These are phyloP conservation scores for Elasticomyces elasticus DNA, from an alignment of 495 filamentous ascomycete species.

Conservation along the genomic window DNA sequence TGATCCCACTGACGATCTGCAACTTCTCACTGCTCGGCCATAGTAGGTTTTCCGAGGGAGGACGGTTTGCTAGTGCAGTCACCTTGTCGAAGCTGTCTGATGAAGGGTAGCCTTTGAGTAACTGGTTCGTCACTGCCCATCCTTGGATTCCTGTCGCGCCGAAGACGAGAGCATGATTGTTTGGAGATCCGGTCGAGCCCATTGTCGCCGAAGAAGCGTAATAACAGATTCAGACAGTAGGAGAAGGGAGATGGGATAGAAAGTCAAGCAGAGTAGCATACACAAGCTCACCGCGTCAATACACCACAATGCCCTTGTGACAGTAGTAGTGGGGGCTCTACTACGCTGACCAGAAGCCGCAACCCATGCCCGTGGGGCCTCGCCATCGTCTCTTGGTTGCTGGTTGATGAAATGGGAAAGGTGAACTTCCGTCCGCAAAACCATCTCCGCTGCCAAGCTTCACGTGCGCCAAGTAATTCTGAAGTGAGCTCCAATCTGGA, in stretches of 20 bases:
- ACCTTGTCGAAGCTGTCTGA: slow-evolving; percentile 33
- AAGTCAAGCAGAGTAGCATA: background rate
- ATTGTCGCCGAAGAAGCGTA: background rate
- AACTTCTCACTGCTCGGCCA: slow-evolving; percentile 37
- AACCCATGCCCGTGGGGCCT: too few species aligned
- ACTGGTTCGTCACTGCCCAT: slow-evolving; percentile 39
- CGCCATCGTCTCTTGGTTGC: too few species aligned
- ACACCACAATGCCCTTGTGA: background rate
- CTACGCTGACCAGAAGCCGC: background rate
- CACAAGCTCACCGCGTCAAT: background rate
- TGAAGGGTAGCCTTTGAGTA: slow-evolving; percentile 36
- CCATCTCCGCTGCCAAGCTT: background rate
- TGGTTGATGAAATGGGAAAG: background rate
- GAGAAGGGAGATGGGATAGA: background rate
- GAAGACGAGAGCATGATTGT: slow-evolving; percentile 29
- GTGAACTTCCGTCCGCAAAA: slow-evolving; percentile 6
- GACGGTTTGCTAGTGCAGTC: slow-evolving; percentile 39
- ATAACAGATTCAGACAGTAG: background rate
- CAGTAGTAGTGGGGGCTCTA: background rate
- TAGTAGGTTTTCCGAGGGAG: slow-evolving; percentile 32
- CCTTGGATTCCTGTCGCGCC: slow-evolving; percentile 37
- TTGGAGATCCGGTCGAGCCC: background rate
- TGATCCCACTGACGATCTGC: slow-evolving; percentile 36
- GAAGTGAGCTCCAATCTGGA: slow-evolving; percentile 2
- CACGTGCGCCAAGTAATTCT: background rate